Evolutionary conservation across 805 yeast species (phyloP).

Genomic region (Candida endomychidarum): DNA sequence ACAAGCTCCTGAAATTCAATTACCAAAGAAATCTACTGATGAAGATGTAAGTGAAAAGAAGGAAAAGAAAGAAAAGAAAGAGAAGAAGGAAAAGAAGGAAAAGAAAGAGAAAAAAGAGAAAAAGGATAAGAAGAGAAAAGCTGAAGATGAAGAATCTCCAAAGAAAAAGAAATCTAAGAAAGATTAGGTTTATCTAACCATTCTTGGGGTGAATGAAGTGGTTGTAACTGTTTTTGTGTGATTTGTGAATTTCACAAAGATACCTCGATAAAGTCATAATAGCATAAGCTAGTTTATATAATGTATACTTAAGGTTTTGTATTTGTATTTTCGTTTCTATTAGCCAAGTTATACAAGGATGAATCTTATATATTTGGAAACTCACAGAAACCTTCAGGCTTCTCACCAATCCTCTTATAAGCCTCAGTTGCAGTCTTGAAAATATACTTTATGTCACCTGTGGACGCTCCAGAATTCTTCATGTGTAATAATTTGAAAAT

Average conservation of each 20-base stretch:
- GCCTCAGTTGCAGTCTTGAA: not conserved
- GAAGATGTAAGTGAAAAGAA: slow-evolving; percentile 36
- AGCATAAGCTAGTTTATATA: slow-evolving; percentile 8
- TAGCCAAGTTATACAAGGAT: too few species aligned
- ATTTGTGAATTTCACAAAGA: not conserved
- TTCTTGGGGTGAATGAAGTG: not conserved
- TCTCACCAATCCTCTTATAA: not conserved
- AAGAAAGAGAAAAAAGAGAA: slow-evolving; percentile 52
- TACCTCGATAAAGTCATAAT: slow-evolving; percentile 3
- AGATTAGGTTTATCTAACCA: too few species aligned
- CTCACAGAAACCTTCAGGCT: slow-evolving; percentile 4
- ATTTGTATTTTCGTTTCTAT: not conserved
- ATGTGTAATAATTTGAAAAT: not conserved
- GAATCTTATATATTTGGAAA: not conserved
- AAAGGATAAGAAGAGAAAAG: slow-evolving; percentile 49
- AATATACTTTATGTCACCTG: not conserved
- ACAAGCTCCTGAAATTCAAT: slow-evolving; percentile 44
- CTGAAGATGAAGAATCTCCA: slow-evolving; percentile 38
- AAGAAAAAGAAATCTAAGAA: slow-evolving; percentile 53
- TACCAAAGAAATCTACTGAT: slow-evolving; percentile 51
- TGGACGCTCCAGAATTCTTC: not conserved
- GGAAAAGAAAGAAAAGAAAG: slow-evolving; percentile 21
- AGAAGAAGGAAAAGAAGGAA: slow-evolving; percentile 33
- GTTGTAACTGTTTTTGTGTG: not conserved
- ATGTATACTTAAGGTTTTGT: slow-evolving; percentile 7